Evolutionary conservation across 306 rosid genomes (phyloP).

Genomic region (Betula pendula): DNA sequence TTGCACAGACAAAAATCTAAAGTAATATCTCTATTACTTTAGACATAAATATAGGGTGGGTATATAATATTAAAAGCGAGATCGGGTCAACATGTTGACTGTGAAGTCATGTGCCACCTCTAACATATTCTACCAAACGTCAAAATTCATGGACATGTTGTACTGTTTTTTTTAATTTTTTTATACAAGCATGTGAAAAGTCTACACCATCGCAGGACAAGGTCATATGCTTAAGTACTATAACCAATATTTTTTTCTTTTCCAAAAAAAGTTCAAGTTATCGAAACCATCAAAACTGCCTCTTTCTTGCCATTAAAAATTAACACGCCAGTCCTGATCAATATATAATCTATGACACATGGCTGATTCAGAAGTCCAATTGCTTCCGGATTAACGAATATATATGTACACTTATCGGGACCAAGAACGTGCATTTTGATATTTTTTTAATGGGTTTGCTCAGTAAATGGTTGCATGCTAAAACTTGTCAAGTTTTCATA

Average conservation of each 20-base stretch:
- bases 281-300: background rate
- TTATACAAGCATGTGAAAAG: too few relatives aligned
- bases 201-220: too few relatives aligned
- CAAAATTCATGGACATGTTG: background rate
- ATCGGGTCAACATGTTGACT: background rate
- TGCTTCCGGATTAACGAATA: background rate
- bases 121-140: background rate
- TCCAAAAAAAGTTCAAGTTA: background rate
- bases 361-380: background rate
- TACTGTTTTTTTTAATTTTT: too few relatives aligned
- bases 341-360: background rate
- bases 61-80: background rate
- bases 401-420: too few relatives aligned
- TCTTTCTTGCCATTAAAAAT: background rate
- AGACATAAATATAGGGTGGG: too few relatives aligned
- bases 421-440: too few relatives aligned
- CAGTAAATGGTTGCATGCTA: background rate
- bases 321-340: background rate
- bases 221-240: background rate
- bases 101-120: background rate
- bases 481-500: background rate
- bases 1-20: too few relatives aligned
- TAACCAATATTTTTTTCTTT: background rate
- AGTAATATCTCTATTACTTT: too few relatives aligned
- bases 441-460: background rate